Percentiles rank a stretch among this genome's conserved stretches.
phyloP scores from a whole-genome alignment of 306 rosid species.

The Luffa acutangula region DNA sequence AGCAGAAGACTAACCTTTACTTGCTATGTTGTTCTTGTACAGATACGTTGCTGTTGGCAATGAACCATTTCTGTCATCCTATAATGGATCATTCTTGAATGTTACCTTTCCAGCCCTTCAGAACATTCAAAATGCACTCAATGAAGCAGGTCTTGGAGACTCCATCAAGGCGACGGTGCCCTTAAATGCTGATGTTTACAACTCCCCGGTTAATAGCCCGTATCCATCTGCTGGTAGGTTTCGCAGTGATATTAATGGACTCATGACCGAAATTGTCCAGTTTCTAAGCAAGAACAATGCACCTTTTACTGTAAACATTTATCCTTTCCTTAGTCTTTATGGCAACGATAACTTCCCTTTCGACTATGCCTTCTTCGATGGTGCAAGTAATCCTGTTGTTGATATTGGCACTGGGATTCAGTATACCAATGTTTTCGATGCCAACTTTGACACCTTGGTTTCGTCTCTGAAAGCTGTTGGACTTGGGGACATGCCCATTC shows the following conservation, averaged over 20 bases:
- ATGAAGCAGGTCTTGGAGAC: conserved; percentile 71
- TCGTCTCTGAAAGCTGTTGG: conserved; percentile 66
- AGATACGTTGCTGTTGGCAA: conserved; percentile 98
- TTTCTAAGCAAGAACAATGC: conserved; percentile 62
- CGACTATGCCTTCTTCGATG: conserved; percentile 89
- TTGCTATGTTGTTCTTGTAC: conserved; percentile 14
- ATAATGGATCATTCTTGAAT: conserved; percentile 79
- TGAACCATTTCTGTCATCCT: conserved; percentile 85
- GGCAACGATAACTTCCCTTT: conserved; percentile 77
- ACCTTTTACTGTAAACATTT: conserved; percentile 84
- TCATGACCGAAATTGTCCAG: conserved; percentile 75
- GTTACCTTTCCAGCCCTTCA: conserved; percentile 79
- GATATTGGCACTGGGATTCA: conserved; percentile 42
- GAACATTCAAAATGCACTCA: conserved; percentile 90
- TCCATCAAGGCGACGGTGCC: conserved; percentile 84
- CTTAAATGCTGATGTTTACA: conserved; percentile 83
- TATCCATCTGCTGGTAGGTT: conserved; percentile 84
- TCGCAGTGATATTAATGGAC: conserved; percentile 51
- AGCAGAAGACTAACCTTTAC: not conserved
- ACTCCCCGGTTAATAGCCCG: conserved; percentile 45
- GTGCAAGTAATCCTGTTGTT: conserved; percentile 43
- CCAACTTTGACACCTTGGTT: conserved; percentile 86
- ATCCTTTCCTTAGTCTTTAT: conserved; percentile 90
- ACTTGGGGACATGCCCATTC: conserved; percentile 45
- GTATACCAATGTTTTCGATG: conserved; percentile 85